Base-by-base conservation (phyloP, 352 stramenopile genomes). In the Phytophthora syringae region DNA sequence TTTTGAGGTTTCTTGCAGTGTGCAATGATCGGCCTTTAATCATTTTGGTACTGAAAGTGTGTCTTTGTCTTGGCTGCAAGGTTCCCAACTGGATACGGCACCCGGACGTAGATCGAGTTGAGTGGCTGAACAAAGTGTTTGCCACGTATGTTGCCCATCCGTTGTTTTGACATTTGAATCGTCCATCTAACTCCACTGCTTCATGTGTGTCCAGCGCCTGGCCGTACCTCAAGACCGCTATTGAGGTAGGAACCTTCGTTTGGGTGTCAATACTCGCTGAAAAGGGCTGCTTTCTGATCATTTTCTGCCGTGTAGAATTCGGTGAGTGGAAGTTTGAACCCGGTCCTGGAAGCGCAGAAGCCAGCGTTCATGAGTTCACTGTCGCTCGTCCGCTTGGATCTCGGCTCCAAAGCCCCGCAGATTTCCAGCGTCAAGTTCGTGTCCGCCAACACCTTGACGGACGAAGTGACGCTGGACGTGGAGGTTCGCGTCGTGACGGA, bases 111-210 rank as follows among this genome's bases (percentile, higher is more conserved):
- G 85, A 93, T 60, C 81, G 83, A 52, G 81, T 89, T 42, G 78
- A 90, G 25, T 93, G 85, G 85, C 76, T 93, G 54, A 93, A 93
- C 64, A 87, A 86, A 59, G 83, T 89, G 4, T 83, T 93, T 49
- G 61, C 72, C 53, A 70, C 62, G 58, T 77, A 66, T 42, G 74
- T 63, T 37, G 18, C 5, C 16, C 7, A 30, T 16, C 32, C 18
- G 21, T 44, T 40, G 11, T 22, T 18, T 53, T 37, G 9, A 30
- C 5, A 37, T 24, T 25, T 49, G 27, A 36, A 39, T 27, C 5
- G 15, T 37, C 22, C 9, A 50, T 45, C 44, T 61, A 58, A 34
- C 27, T 56, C 36, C 24, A 42, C 34, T n/a, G 7, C 54, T 24
- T 57, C 5, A 57, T 11, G 40, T 49, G 12, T 21, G 13, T 49